Evolutionary conservation across 768 basidiomycete species (phyloP).

Genomic region (Auricularia heimuer): DNA sequence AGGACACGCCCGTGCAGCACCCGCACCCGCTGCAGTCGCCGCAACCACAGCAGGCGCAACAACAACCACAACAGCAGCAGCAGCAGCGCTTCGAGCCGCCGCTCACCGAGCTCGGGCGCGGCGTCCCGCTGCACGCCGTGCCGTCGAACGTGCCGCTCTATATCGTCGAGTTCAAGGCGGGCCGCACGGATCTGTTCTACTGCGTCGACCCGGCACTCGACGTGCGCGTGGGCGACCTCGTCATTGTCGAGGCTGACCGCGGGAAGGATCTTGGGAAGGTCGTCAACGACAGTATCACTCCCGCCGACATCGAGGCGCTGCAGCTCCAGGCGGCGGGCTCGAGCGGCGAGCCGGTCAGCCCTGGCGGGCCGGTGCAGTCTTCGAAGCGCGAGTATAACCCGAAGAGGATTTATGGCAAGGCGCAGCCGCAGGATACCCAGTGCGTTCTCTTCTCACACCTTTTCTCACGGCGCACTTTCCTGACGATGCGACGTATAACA

Average conservation of each 20-base stretch:
- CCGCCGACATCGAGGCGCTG: conserved; percentile 84
- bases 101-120: conserved; percentile 66
- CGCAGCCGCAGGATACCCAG: conserved; percentile 74
- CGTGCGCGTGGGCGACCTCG: conserved; percentile 79
- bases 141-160: conserved; percentile 81
- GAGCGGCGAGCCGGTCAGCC: conserved; percentile 37
- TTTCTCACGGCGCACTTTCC: conserved; percentile 3
- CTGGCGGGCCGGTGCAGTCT: conserved; percentile 30
- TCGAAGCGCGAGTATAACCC: conserved; percentile 91
- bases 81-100: conserved; percentile 16
- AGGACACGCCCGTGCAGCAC: conserved; percentile 16
- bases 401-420: conserved; percentile 92
- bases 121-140: conserved; percentile 77
- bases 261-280: conserved; percentile 90
- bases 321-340: conserved; percentile 64
- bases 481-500: conserved; percentile 18
- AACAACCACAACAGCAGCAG: conserved; percentile 16
- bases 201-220: conserved; percentile 55
- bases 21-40: conserved; percentile 12
- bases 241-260: conserved; percentile 94
- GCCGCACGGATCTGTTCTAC: conserved; percentile 91
- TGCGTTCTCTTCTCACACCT: conserved; percentile 25
- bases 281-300: conserved; percentile 81
- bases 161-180: conserved; percentile 97
- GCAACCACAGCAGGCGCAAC: neutral